phyloP scores from a whole-genome alignment of 192 early-diverging fungal genomes.

The Geosiphon pyriformis region DNA sequence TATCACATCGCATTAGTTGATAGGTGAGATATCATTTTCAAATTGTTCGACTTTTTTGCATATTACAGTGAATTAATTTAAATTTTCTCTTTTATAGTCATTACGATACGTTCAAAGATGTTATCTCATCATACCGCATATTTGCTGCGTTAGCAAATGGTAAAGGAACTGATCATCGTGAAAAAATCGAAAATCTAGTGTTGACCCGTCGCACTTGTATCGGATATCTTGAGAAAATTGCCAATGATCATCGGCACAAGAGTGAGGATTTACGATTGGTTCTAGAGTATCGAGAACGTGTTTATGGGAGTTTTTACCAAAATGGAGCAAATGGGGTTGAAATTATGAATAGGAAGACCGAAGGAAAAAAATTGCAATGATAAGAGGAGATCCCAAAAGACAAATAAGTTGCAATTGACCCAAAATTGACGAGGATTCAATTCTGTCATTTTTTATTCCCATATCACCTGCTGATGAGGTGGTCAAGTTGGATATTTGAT shows the following conservation, averaged over 20 bases:
- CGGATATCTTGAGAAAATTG: not conserved
- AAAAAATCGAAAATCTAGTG: constrained; percentile 4
- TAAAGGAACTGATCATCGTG: constrained; percentile 9
- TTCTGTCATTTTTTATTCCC: no score
- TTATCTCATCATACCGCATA: constrained; percentile 20
- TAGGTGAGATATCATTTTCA: constrained; percentile 2
- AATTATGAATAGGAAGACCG: no score
- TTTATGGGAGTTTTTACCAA: not conserved
- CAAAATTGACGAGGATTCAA: no score
- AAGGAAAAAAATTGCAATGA: no score
- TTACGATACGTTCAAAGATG: constrained; percentile 20
- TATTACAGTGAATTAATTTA: not conserved
- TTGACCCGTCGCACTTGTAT: constrained; percentile 3
- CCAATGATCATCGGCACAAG: constrained; percentile 14
- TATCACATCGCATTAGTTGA: constrained; percentile 34
- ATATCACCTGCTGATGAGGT: no score
- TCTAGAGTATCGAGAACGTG: constrained; percentile 3
- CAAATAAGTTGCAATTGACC: no score
- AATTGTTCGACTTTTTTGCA: not conserved
- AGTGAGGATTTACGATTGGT: constrained; percentile 20
- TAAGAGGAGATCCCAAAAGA: no score
- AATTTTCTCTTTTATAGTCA: constrained; percentile 8
- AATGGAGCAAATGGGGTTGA: no score
- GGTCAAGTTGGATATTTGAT: no score
- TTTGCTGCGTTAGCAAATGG: constrained; percentile 6